Conservation (phyloP, 1,284 basidiomycete species). For the Ustilago cynodontis region DNA sequence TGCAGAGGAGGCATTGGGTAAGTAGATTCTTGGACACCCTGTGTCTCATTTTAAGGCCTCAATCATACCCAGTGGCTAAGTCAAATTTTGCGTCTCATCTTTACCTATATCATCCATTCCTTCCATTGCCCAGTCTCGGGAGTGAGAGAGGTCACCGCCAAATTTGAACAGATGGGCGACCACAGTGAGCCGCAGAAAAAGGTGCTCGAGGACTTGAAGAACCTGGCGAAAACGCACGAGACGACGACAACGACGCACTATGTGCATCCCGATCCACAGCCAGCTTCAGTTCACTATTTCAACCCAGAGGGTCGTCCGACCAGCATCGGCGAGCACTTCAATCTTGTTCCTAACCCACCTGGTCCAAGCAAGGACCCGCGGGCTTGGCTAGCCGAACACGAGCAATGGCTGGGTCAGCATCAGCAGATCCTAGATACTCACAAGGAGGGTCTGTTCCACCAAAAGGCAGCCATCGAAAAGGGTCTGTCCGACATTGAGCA, state of each 20-base stretch:
- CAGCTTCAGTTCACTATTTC: neutral
- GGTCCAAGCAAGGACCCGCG: neutral
- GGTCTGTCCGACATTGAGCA: neutral
- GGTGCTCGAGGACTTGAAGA: neutral
- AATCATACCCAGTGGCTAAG: neutral
- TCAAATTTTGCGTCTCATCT: neutral
- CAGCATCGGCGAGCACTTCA: neutral
- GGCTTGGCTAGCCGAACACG: neutral
- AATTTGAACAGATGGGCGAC: neutral
- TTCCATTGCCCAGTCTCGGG: neutral
- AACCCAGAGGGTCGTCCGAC: neutral
- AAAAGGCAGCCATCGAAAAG: neutral
- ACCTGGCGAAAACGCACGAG: neutral
- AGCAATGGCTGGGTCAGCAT: neutral
- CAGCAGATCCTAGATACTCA: neutral
- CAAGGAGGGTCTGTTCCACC: neutral
- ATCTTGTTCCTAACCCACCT: neutral
- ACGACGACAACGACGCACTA: neutral
- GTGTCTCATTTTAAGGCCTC: neutral
- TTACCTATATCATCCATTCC: neutral
- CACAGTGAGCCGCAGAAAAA: neutral
- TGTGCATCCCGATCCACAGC: neutral
- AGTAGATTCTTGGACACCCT: neutral
- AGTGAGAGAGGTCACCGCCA: accelerated
- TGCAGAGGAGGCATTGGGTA: neutral